These are phyloP conservation scores for Cardamine resedifolia DNA, from an alignment of 345 rosid species.

Conservation along the genomic window DNA sequence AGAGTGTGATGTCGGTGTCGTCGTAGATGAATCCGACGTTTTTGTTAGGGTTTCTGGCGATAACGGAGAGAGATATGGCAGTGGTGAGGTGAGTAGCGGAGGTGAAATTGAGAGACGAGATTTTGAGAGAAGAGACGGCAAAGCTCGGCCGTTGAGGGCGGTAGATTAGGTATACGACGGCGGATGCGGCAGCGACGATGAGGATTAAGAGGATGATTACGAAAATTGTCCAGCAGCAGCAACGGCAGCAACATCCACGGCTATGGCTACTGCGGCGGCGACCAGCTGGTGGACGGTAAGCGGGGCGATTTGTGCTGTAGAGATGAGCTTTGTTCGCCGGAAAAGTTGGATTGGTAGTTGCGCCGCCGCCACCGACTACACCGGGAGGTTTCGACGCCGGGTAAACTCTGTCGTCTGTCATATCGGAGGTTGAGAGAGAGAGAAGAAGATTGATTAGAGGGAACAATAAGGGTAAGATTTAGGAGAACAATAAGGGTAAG, in stretches of 20 bases:
- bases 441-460: background rate
- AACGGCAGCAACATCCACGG: constrained; percentile 57
- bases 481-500: no score
- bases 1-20: constrained; percentile 43
- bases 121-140: constrained; percentile 57
- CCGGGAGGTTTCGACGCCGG: constrained; percentile 60
- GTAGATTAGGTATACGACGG: constrained; percentile 62
- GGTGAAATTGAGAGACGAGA: constrained; percentile 62
- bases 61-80: constrained; percentile 58
- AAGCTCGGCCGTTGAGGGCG: constrained; percentile 76
- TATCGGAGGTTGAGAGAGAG: constrained; percentile 25
- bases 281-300: constrained; percentile 68
- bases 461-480: constrained; percentile 8
- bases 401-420: constrained; percentile 62
- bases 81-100: constrained; percentile 49
- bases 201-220: constrained; percentile 49
- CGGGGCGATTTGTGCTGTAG: constrained; percentile 65
- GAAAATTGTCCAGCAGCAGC: constrained; percentile 57
- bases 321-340: constrained; percentile 72
- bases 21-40: constrained; percentile 63
- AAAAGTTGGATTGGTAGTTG: constrained; percentile 46
- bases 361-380: constrained; percentile 17
- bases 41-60: constrained; percentile 78
- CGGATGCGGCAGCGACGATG: constrained; percentile 53
- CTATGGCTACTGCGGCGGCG: constrained; percentile 50